phyloP scores from a whole-genome alignment of 2,329 filamentous ascomycete genomes.

The Aspergillus clavatus region DNA sequence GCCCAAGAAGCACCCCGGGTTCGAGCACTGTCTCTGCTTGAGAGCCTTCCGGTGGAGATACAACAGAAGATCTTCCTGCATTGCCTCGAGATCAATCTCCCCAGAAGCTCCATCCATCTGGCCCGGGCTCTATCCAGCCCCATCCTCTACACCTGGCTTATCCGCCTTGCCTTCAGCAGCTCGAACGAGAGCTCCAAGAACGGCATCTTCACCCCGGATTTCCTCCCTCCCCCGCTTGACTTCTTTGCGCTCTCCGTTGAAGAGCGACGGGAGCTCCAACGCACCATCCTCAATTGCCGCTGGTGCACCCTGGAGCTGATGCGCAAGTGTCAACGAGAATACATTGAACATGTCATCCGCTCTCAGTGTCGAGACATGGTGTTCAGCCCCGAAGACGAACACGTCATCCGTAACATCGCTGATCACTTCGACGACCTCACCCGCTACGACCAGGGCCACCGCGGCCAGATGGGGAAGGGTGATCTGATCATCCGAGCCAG shows the following conservation, averaged over 20 bases:
- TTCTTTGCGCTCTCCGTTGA: conserved; percentile 27
- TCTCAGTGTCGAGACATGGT: conserved; percentile 26
- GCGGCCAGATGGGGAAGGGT: conserved; percentile 26
- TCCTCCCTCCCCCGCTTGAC: conserved; percentile 34
- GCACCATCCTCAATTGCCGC: conserved; percentile 32
- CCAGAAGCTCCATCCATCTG: conserved; percentile 41
- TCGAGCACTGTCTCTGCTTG: conserved; percentile 30
- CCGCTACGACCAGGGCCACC: conserved; percentile 16
- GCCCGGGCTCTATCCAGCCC: conserved; percentile 37
- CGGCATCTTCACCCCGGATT: conserved; percentile 36
- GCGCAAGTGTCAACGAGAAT: conserved; percentile 37
- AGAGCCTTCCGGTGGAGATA: conserved; percentile 46
- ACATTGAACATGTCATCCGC: conserved; percentile 31
- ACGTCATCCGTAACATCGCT: conserved; percentile 21
- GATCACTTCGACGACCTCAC: conserved; percentile 20
- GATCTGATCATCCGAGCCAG: conserved; percentile 27
- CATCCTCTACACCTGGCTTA: conserved; percentile 41
- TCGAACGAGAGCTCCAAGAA: conserved; percentile 26
- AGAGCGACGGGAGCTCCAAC: conserved; percentile 33
- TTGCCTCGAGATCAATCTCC: conserved; percentile 45
- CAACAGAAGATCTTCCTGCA: conserved; percentile 50
- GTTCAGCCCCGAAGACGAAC: conserved; percentile 23
- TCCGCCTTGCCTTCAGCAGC: conserved; percentile 42
- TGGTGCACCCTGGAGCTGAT: conserved; percentile 41
- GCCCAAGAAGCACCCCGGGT: conserved; percentile 5